Percentiles rank a stretch among this genome's conserved stretches.
phyloP scores from a whole-genome alignment of 1,284 basidiomycete genomes.

The Boletus semigastroideus region DNA sequence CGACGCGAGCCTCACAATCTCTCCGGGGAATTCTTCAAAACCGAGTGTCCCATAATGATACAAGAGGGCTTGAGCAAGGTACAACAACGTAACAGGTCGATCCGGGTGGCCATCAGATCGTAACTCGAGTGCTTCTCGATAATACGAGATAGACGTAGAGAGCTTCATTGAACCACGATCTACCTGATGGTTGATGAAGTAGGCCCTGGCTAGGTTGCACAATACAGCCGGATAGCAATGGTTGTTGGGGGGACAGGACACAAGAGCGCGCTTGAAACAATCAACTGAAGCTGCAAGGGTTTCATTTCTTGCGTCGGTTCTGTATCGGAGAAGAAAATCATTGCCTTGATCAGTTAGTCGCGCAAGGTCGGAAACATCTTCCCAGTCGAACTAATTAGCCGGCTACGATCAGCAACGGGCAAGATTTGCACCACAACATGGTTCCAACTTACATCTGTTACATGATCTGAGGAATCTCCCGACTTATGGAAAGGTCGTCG shows the following conservation, averaged over 20 bases:
- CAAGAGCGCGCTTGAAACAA: background rate
- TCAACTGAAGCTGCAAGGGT: background rate
- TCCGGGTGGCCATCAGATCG: constrained; percentile 1
- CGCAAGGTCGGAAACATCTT: background rate
- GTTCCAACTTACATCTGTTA: background rate
- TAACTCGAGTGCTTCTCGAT: constrained; percentile 6
- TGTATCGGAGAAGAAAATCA: background rate
- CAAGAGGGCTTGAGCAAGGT: constrained; percentile 2
- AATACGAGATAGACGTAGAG: background rate
- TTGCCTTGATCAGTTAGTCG: background rate
- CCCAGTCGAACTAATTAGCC: background rate
- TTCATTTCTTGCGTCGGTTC: background rate
- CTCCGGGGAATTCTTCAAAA: background rate
- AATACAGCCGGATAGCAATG: constrained; percentile 1
- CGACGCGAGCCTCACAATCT: background rate
- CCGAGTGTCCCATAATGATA: background rate
- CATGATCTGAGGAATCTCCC: background rate
- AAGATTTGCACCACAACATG: too few species aligned
- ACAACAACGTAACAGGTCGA: constrained; percentile 1
- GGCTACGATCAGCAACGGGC: background rate
- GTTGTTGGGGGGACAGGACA: background rate
- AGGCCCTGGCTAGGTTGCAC: constrained; percentile 14
- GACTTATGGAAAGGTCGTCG: background rate
- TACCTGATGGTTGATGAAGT: background rate
- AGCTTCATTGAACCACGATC: background rate